phyloP scores from a whole-genome alignment of 345 rosid genomes.

The Erodium maritimum region DNA sequence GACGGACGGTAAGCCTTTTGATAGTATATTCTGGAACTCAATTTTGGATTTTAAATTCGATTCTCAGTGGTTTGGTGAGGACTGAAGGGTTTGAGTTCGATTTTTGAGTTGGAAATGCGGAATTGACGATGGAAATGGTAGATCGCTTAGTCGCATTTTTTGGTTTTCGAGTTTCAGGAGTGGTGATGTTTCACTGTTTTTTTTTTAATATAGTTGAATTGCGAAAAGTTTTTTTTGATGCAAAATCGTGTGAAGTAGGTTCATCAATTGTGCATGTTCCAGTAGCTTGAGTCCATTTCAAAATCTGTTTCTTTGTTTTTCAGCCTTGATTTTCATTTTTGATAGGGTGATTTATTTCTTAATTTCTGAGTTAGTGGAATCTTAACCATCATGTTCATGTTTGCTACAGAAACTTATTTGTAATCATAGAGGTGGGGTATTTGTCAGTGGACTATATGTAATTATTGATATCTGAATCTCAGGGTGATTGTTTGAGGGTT shows the following conservation, averaged over 20 bases:
- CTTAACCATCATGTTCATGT: neutral
- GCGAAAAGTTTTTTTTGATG: neutral
- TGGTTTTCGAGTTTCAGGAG: neutral
- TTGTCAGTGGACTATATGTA: neutral
- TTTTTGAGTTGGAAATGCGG: neutral
- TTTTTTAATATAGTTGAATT: no score
- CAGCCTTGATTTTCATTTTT: no score
- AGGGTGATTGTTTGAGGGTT: neutral
- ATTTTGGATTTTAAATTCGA: neutral
- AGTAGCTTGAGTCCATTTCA: neutral
- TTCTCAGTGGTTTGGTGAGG: neutral
- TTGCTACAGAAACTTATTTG: neutral
- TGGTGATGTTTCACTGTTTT: neutral
- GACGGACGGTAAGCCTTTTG: neutral
- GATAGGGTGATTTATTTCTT: neutral
- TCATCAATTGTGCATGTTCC: neutral
- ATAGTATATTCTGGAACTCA: neutral
- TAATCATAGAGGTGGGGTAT: neutral
- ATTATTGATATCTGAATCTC: neutral
- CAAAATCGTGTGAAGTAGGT: neutral
- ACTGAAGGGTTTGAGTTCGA: no score
- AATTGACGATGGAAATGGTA: neutral
- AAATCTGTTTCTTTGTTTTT: no score
- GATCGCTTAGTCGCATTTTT: neutral
- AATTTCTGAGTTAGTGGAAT: no score